Evolutionary conservation across 2,329 filamentous ascomycete species (phyloP).

Genomic region (Fusarium sp.): DNA sequence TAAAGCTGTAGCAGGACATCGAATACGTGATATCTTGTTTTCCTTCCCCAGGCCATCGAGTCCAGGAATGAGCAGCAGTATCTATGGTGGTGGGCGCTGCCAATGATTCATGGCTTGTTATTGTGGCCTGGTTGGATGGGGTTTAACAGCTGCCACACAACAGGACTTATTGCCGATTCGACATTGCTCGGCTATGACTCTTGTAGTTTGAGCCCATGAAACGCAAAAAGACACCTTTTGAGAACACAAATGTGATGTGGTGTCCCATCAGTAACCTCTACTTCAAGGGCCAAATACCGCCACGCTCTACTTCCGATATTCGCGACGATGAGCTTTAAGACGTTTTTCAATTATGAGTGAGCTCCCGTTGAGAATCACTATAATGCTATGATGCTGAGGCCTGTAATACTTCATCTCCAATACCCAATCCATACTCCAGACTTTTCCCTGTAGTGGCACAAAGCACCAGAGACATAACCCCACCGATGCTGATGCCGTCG

Average conservation of each 20-base stretch:
- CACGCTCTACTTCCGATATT: background rate
- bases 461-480: background rate
- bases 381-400: constrained; percentile 7
- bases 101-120: background rate
- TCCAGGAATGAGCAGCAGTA: background rate
- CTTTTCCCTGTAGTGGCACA: background rate
- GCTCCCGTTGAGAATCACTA: constrained; percentile 5
- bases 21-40: background rate
- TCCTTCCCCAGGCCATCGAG: background rate
- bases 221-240: background rate
- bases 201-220: background rate
- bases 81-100: background rate
- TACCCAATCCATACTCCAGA: constrained; percentile 7
- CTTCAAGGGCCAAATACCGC: background rate
- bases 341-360: constrained; percentile 13
- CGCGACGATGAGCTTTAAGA: background rate
- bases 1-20: constrained; percentile 12
- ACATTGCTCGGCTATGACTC: background rate
- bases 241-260: background rate
- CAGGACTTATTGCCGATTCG: background rate
- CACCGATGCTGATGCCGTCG: constrained; percentile 1
- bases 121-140: background rate
- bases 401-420: constrained; percentile 1
- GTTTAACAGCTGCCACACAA: background rate
- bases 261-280: background rate